Base-by-base conservation (phyloP, 805 yeast genomes). In the Tetrapisispora pingtungensis region DNA sequence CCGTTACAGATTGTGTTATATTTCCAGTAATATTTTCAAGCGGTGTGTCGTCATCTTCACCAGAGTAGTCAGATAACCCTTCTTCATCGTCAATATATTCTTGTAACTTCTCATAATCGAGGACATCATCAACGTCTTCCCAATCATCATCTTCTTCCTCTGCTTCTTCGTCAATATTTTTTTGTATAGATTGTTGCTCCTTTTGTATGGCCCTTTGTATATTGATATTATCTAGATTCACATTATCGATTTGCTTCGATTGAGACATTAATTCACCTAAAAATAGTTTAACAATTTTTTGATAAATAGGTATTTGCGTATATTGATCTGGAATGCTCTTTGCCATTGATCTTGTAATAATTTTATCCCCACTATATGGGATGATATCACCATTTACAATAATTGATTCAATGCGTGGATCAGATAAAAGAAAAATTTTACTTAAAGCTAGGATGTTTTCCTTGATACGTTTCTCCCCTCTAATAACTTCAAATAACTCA, bases 331-430 rank as follows among this genome's bases (percentile, higher is more conserved):
- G 83, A 73, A 79, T 71, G 14, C 64, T 62, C 52, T 75, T 79
- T 3, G 94, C 78, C 81, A 81, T 84, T 0, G 96, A 85, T 56
- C 97, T 75, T 0, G 97, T 90, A 4, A 86, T 67, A 31, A 90
- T 88, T n/a, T 76, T 53, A 44, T 78, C 83, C 7, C 69, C 66
- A 37, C 68, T 65, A 54, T 78, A 73, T 3, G 84, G 80, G 26
- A 83, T 65, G 30, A 80, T 65, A 48, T 87, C 87, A n/a, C 95
- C 97, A 50, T 87, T 75, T 0, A 89, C 95, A 4, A 64, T 47
- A 3, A 86, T 57, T 0, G 57, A 47, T 27, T 70, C 69, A 2
- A 88, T 59, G 10, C 79, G 64, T 1, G 66, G 57, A 47, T 82
- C 85, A 17, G 72, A 66, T n/a, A 82, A 63, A 26, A 75, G 67